A percentile compares a stretch with the other conserved stretches of the same genome.
Conservation (phyloP, 495 filamentous ascomycete genomes). For the Neurospora discreta region DNA sequence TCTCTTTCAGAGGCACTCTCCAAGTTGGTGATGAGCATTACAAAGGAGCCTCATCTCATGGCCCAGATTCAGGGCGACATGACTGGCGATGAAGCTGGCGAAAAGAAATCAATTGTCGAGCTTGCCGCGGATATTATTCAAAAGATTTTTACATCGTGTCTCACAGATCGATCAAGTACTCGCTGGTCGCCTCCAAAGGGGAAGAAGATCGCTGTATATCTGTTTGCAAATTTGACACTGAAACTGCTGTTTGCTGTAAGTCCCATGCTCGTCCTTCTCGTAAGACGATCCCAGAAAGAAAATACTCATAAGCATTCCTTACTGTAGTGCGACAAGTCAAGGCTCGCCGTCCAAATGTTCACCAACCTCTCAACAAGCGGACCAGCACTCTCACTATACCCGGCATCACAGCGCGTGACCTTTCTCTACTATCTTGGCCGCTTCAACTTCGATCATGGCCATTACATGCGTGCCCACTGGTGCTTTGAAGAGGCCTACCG, state of each 20-base stretch:
- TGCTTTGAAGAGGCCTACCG: conserved; percentile 70
- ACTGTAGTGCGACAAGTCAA: conserved; percentile 46
- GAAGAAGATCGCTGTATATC: conserved; percentile 78
- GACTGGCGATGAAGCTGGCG: conserved; percentile 43
- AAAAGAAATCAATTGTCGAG: conserved; percentile 69
- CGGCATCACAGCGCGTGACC: conserved; percentile 79
- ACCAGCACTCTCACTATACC: conserved; percentile 65
- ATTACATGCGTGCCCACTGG: conserved; percentile 63
- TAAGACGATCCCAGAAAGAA: neutral
- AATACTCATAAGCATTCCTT: conserved; percentile 3
- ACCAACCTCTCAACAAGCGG: conserved; percentile 77
- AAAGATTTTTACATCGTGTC: conserved; percentile 80
- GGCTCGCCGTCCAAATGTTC: conserved; percentile 73
- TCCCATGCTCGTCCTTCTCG: neutral
- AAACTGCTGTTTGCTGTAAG: conserved; percentile 76
- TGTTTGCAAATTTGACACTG: conserved; percentile 81
- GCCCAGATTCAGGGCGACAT: conserved; percentile 39
- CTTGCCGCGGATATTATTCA: conserved; percentile 77
- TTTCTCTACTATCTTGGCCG: conserved; percentile 93
- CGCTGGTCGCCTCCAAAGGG: conserved; percentile 55
- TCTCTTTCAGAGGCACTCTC: conserved; percentile 66
- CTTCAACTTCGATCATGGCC: conserved; percentile 70
- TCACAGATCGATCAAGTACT: conserved; percentile 65
- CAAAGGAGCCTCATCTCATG: conserved; percentile 60
- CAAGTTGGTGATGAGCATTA: conserved; percentile 68